Evolutionary conservation across 345 rosid genomes (phyloP), one percentile per base, ranked within the genome.

Genomic region (Kernera saxatilis): DNA sequence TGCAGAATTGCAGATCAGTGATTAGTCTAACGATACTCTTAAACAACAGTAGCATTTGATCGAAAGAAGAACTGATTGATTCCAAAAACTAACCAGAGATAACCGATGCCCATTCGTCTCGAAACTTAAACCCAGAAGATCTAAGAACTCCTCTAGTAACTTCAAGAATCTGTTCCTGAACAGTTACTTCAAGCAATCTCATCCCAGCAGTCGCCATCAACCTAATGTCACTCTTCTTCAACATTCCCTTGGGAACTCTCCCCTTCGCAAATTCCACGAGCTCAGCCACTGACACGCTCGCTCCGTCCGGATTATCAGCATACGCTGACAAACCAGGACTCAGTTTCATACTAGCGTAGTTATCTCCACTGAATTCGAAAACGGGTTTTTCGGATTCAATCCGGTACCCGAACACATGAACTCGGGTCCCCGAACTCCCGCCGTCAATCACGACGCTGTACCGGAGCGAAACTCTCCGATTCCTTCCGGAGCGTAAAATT

Each of bases 171-270:
- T 57, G 74, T 29, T 78, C 79, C 54, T 86, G 97, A 63, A 82
- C 78, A 19, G 46, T 56, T n/a, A 64, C 6, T 19, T 84, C 84
- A 57, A 94, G 82, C 78, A 91, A 68, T 70, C 99, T 79, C 88
- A 94, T 60, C 49, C 99, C 99, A 9, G 97, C 99, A 0, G 99
- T 94, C 1, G 96, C 96, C 99, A 94, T 91, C 6, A 94, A 64
- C 86, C 92, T 72, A 71, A 94, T 77, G 45, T 88, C 99, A n/a
- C 89, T 88, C 82, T 86, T 69, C 8, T 76, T 78, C 96, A 88
- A 81, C 65, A 59, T 18, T 26, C 79, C 84, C 13, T 59, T 64
- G 0, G 97, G 93, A 45, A 94, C 84, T 62, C 69, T 82, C 30
- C 58, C 35, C 49, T 79, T 89, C 19, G 80, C 95, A 49, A 91